phyloP scores from a whole-genome alignment of 2,329 filamentous ascomycete genomes.

The Nannizzia gypsea region DNA sequence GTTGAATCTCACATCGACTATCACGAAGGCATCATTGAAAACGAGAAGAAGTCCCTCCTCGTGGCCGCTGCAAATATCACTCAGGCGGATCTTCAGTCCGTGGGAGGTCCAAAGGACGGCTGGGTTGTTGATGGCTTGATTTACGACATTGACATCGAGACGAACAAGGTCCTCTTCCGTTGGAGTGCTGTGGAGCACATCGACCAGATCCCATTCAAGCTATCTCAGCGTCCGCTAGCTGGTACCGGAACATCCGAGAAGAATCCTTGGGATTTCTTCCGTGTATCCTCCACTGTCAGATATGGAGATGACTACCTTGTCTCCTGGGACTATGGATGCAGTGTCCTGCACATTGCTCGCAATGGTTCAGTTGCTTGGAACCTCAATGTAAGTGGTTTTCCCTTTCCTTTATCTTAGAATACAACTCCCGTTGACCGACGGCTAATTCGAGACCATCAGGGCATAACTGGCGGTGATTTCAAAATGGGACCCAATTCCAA shows the following conservation, averaged over 20 bases:
- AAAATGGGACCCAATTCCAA: slow-evolving; percentile 6
- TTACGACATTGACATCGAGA: slow-evolving; percentile 38
- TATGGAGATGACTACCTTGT: slow-evolving; percentile 13
- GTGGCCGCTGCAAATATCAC: slow-evolving; percentile 32
- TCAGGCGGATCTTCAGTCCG: slow-evolving; percentile 27
- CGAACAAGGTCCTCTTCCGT: slow-evolving; percentile 34
- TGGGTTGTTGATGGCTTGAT: slow-evolving; percentile 34
- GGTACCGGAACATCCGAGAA: slow-evolving; percentile 4
- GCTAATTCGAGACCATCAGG: slow-evolving; percentile 5
- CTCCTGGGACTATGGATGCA: slow-evolving; percentile 8
- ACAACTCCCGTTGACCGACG: not conserved
- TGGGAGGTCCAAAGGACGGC: slow-evolving; percentile 27
- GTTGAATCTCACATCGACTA: slow-evolving; percentile 26
- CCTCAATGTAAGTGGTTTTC: slow-evolving; percentile 8
- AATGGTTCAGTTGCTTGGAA: slow-evolving; percentile 9
- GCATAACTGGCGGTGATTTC: slow-evolving; percentile 13
- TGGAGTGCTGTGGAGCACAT: slow-evolving; percentile 40
- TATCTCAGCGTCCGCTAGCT: not conserved
- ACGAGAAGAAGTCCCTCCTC: slow-evolving; percentile 29
- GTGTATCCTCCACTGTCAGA: slow-evolving; percentile 9
- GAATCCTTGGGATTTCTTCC: slow-evolving; percentile 11
- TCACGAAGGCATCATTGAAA: slow-evolving; percentile 34
- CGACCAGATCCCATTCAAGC: slow-evolving; percentile 10
- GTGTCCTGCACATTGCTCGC: slow-evolving; percentile 1
- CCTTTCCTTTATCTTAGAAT: not conserved